Evolutionary conservation across 2,329 filamentous ascomycete species (phyloP).

Genomic region (Didymella keratinophila): DNA sequence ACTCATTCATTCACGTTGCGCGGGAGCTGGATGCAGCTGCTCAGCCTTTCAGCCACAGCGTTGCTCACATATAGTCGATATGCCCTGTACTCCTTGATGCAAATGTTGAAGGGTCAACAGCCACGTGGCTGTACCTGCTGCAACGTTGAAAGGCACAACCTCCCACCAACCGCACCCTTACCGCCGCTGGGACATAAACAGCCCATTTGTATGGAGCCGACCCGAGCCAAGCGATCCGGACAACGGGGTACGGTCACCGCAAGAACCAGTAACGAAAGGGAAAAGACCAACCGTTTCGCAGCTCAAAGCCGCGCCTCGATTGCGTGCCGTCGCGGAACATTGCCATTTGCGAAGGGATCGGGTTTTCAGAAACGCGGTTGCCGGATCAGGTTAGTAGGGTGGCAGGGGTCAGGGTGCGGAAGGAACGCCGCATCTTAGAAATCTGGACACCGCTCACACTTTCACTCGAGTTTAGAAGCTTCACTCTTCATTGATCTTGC

Average conservation of each 20-base stretch:
- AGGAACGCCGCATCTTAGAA: conserved; percentile 13
- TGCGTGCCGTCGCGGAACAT: conserved; percentile 2
- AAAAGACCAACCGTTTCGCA: background rate
- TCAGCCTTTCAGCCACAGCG: background rate
- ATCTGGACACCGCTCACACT: conserved; percentile 1
- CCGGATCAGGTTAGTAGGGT: conserved; percentile 1
- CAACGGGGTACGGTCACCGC: background rate
- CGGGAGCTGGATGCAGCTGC: background rate
- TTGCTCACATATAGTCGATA: background rate
- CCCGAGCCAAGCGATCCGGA: background rate
- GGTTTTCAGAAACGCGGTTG: background rate
- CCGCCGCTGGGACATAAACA: background rate
- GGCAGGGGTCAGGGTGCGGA: conserved; percentile 5
- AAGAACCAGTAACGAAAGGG: too few relatives aligned
- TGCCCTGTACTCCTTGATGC: background rate
- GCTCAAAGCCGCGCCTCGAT: background rate
- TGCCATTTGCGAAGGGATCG: conserved; percentile 1
- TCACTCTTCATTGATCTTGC: background rate
- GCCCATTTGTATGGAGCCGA: background rate
- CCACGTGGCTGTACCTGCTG: background rate
- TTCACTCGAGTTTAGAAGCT: conserved; percentile 1
- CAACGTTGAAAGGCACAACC: background rate
- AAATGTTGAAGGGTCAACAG: background rate
- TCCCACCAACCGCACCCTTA: conserved; percentile 1
- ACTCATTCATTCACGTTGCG: background rate